Percentiles rank a stretch among this genome's conserved stretches.
Evolutionary conservation across 371 early-diverging fungal genomes (phyloP).

Genomic region (Astathelohania contejeani): DNA sequence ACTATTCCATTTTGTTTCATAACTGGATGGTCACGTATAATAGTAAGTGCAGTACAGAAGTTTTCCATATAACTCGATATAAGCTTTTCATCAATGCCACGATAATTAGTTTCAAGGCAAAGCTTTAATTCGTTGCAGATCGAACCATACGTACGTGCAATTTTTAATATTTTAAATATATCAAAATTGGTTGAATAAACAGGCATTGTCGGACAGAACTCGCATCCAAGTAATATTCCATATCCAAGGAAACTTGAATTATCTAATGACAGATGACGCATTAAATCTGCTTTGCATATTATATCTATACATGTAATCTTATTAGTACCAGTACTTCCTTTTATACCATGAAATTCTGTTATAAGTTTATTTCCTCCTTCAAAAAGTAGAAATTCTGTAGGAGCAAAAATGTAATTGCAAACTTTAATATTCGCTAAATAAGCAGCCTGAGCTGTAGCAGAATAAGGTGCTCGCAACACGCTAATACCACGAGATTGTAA

Average conservation of each 20-base stretch:
- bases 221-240: slow-evolving; percentile 40
- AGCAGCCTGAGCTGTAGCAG: slow-evolving; percentile 45
- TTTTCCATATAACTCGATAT: slow-evolving; percentile 12
- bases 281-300: neutral
- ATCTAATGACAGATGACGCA: slow-evolving; percentile 7
- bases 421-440: slow-evolving; percentile 36
- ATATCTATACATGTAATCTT: neutral
- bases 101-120: neutral
- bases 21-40: slow-evolving; percentile 36
- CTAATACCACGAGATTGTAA: slow-evolving; percentile 14
- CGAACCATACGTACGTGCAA: slow-evolving; percentile 4
- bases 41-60: slow-evolving; percentile 15
- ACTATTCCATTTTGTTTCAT: slow-evolving; percentile 37
- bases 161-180: slow-evolving; percentile 7
- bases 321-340: neutral
- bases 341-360: slow-evolving; percentile 18
- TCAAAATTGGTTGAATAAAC: slow-evolving; percentile 29
- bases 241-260: slow-evolving; percentile 4
- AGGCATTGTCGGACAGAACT: slow-evolving; percentile 47
- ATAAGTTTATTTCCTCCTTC: slow-evolving; percentile 27
- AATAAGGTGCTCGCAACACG: slow-evolving; percentile 47
- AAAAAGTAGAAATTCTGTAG: slow-evolving; percentile 45
- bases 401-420: slow-evolving; percentile 37
- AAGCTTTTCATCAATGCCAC: neutral
- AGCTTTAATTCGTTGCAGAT: neutral